Evolutionary conservation across 2,329 filamentous ascomycete genomes (phyloP).

Genomic region (Ophiocordyceps robertsii): DNA sequence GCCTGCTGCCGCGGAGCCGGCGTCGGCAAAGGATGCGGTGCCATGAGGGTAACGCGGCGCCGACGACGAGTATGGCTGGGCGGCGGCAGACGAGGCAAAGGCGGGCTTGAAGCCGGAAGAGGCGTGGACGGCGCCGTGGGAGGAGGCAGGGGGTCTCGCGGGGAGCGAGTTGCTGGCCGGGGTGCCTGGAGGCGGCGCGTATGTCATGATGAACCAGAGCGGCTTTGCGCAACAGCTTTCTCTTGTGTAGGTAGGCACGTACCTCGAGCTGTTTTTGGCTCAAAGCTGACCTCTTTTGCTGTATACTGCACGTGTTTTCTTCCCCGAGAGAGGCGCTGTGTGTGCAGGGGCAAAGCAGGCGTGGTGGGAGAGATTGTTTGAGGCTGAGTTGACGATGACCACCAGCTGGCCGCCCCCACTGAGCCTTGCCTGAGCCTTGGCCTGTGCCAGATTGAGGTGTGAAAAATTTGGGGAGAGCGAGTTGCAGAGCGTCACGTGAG

Average conservation of each 20-base stretch:
- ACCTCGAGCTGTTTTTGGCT: conserved; percentile 34
- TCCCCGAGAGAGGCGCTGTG: too few species aligned
- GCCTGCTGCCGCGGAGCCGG: neutral
- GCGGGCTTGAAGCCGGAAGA: conserved; percentile 31
- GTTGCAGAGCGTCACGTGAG: too few species aligned
- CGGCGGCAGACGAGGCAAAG: conserved; percentile 26
- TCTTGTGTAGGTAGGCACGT: conserved; percentile 21
- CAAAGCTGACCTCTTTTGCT: conserved; percentile 8
- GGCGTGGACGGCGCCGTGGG: neutral
- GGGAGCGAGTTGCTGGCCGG: conserved; percentile 39
- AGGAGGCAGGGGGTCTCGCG: conserved; percentile 32
- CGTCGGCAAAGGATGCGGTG: conserved; percentile 8
- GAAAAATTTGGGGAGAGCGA: too few species aligned
- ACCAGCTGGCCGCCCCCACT: too few species aligned
- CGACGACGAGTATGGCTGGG: conserved; percentile 23
- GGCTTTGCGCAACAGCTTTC: conserved; percentile 1
- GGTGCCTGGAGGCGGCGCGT: conserved; percentile 69
- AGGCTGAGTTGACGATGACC: too few species aligned
- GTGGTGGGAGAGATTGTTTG: too few species aligned
- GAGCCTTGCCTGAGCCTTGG: too few species aligned
- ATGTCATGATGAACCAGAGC: conserved; percentile 62
- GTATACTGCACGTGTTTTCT: too few species aligned
- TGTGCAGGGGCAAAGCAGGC: too few species aligned
- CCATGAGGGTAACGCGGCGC: conserved; percentile 12
- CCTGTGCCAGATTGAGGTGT: too few species aligned